Conservation (phyloP, 2,329 filamentous ascomycete species). For the Boeremia lycopersici region DNA sequence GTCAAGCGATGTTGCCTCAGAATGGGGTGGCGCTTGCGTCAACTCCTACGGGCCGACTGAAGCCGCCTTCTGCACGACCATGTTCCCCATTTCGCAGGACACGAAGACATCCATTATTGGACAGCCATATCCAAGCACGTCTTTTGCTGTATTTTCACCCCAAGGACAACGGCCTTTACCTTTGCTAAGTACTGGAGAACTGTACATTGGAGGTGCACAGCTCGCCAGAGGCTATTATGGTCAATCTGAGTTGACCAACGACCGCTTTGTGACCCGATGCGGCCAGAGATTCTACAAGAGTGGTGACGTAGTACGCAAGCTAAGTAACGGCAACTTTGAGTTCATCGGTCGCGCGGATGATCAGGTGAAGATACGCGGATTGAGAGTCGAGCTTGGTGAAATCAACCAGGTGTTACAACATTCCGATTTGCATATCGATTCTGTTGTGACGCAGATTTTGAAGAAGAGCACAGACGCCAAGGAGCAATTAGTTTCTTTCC, state of each 20-base stretch:
- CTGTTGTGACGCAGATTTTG: conserved; percentile 42
- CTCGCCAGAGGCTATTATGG: conserved; percentile 54
- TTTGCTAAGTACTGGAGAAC: conserved; percentile 51
- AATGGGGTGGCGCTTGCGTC: conserved; percentile 50
- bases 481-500: conserved; percentile 46
- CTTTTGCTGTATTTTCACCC: conserved; percentile 46
- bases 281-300: conserved; percentile 47
- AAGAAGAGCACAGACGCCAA: conserved; percentile 33
- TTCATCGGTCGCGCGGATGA: conserved; percentile 48
- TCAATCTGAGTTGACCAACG: conserved; percentile 38
- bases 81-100: conserved; percentile 39
- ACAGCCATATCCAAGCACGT: conserved; percentile 49
- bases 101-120: conserved; percentile 50
- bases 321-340: conserved; percentile 47
- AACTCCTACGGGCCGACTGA: conserved; percentile 55
- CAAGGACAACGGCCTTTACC: conserved; percentile 43
- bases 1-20: conserved; percentile 45
- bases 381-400: conserved; percentile 48
- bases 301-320: conserved; percentile 48
- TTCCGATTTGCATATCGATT: conserved; percentile 26
- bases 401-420: conserved; percentile 42
- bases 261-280: conserved; percentile 38
- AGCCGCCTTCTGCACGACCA: conserved; percentile 54
- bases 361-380: conserved; percentile 49
- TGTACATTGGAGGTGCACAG: conserved; percentile 55